Evolutionary conservation across 768 basidiomycete genomes (phyloP).

Genomic region (Psilocybe azurescens): DNA sequence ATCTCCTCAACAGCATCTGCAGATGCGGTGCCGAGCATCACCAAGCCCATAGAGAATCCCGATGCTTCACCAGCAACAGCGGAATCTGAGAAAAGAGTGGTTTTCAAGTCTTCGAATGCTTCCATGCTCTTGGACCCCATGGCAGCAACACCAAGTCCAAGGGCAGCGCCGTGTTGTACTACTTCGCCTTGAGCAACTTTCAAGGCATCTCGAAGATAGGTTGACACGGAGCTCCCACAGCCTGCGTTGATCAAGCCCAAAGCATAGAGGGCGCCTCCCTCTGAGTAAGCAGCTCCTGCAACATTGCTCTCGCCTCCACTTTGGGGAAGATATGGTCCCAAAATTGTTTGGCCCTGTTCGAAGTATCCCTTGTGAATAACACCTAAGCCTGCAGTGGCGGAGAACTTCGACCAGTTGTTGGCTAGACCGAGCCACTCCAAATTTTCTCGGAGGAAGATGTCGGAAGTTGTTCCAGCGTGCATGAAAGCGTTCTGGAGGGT

Average conservation of each 20-base stretch:
- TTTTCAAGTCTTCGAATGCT: constrained; percentile 91
- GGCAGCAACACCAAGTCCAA: constrained; percentile 94
- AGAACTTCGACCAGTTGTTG: constrained; percentile 98
- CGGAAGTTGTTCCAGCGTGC: constrained; percentile 97
- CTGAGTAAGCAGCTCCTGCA: constrained; percentile 84
- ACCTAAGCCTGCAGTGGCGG: constrained; percentile 94
- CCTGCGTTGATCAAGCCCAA: constrained; percentile 95
- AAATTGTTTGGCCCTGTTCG: constrained; percentile 89
- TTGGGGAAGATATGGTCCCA: constrained; percentile 92
- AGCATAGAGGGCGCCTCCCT: constrained; percentile 96
- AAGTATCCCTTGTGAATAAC: constrained; percentile 98
- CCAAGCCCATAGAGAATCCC: constrained; percentile 96
- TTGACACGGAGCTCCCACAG: constrained; percentile 77
- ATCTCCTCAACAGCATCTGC: constrained; percentile 87
- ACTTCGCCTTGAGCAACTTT: constrained; percentile 81
- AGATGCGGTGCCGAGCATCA: constrained; percentile 96
- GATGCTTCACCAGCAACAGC: constrained; percentile 96
- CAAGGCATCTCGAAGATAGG: constrained; percentile 81
- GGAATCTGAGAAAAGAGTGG: constrained; percentile 89
- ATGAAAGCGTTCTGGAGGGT: constrained; percentile 98
- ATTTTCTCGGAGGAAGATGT: constrained; percentile 92
- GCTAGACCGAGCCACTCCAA: constrained; percentile 96
- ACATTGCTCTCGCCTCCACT: constrained; percentile 76
- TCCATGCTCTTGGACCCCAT: constrained; percentile 92
- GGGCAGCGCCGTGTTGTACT: constrained; percentile 95